Evolutionary conservation across 2,329 filamentous ascomycete species (phyloP).

Genomic region (Shiraia bambusicola): DNA sequence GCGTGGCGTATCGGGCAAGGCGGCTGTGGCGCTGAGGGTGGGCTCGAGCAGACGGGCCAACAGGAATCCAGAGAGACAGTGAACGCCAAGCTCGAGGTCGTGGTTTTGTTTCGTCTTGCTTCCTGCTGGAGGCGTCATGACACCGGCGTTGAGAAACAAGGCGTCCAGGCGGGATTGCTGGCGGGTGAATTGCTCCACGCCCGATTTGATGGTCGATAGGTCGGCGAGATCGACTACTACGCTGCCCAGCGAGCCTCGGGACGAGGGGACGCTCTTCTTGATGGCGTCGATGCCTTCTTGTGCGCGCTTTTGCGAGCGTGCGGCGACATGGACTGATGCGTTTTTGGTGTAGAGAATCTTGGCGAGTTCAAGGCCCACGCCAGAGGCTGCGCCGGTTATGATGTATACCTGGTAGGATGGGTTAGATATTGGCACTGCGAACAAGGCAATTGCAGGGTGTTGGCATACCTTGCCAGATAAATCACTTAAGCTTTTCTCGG

Average conservation of each 20-base stretch:
- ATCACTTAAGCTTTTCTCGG: slow-evolving; percentile 1
- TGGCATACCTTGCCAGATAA: neutral
- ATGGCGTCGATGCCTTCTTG: slow-evolving; percentile 49
- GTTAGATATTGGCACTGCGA: no score
- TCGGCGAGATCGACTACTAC: slow-evolving; percentile 42
- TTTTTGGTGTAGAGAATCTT: slow-evolving; percentile 56
- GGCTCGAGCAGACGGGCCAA: slow-evolving; percentile 8
- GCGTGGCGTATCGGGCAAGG: slow-evolving; percentile 8
- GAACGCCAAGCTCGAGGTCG: slow-evolving; percentile 6
- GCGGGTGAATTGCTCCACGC: slow-evolving; percentile 37
- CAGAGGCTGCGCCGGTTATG: slow-evolving; percentile 51
- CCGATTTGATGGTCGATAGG: slow-evolving; percentile 42
- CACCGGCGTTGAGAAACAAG: slow-evolving; percentile 28
- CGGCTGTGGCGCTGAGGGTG: slow-evolving; percentile 1
- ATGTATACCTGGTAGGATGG: slow-evolving; percentile 46
- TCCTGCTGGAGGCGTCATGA: slow-evolving; percentile 18
- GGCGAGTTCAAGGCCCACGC: slow-evolving; percentile 51
- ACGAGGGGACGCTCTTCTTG: slow-evolving; percentile 36
- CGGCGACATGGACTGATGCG: slow-evolving; percentile 56
- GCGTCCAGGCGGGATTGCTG: slow-evolving; percentile 45
- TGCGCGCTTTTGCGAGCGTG: slow-evolving; percentile 48
- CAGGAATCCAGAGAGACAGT: slow-evolving; percentile 14
- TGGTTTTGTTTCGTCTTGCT: slow-evolving; percentile 13
- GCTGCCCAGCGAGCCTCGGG: slow-evolving; percentile 21
- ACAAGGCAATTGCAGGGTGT: no score